Evolutionary conservation across 148 eudicot species (phyloP).

Genomic region (Rhododendron williamsianum): DNA sequence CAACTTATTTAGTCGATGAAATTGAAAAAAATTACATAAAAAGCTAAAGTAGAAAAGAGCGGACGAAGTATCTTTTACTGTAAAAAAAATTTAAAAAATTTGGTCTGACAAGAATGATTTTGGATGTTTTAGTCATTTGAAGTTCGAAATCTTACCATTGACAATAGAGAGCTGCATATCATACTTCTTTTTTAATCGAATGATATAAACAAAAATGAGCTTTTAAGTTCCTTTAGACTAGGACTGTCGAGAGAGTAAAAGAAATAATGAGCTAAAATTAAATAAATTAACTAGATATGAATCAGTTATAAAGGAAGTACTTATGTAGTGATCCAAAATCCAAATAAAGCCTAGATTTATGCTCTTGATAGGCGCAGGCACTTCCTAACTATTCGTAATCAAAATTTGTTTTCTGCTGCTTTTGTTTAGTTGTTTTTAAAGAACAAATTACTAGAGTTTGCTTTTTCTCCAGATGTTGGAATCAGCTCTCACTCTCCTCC

Average conservation of each 20-base stretch:
- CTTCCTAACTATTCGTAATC: background rate
- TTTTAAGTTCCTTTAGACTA: background rate
- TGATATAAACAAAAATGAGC: background rate
- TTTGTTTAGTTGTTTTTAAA: background rate
- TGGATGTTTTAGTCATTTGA: background rate
- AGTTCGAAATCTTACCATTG: background rate
- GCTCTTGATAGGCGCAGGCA: background rate
- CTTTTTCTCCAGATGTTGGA: constrained; percentile 60
- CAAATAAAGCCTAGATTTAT: background rate
- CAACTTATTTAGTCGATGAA: background rate
- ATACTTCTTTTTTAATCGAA: background rate
- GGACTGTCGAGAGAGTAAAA: background rate
- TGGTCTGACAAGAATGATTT: background rate
- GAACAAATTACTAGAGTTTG: background rate
- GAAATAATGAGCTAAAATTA: background rate
- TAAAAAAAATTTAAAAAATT: too few relatives aligned
- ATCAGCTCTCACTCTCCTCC: constrained; percentile 64
- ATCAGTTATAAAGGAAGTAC: background rate
- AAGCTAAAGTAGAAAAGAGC: background rate
- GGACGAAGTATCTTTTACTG: background rate
- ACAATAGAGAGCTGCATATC: background rate
- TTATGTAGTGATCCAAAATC: background rate
- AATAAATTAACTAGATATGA: background rate
- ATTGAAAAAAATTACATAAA: background rate
- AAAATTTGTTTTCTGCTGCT: background rate